Evolutionary conservation across 495 filamentous ascomycete species (phyloP).

Genomic region (Pseudomonodictys pantanalensis): DNA sequence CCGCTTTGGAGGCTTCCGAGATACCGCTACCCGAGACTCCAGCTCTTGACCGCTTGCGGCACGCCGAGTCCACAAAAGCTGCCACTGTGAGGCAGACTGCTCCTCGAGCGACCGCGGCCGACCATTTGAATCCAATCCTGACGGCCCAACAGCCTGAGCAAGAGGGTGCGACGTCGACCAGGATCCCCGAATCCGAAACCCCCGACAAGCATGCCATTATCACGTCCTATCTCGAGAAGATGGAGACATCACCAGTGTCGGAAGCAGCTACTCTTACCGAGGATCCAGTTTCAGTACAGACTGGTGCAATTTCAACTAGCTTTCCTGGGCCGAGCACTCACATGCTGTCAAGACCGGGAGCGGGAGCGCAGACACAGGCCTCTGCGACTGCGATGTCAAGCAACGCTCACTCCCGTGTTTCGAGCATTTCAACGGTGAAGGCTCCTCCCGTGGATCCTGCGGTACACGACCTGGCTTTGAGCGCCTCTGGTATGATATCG

Average conservation of each 20-base stretch:
- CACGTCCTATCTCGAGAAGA: not conserved
- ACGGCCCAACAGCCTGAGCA: not conserved
- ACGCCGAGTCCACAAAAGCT: no score
- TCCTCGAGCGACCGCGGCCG: not conserved
- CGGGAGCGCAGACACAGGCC: no score
- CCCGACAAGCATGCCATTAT: not conserved
- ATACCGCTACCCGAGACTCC: slow-evolving; percentile 16
- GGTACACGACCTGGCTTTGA: no score
- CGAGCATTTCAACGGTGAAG: no score
- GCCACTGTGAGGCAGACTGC: not conserved
- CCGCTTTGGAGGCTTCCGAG: slow-evolving; percentile 5
- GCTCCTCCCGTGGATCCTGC: no score
- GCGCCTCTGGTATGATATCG: slow-evolving; percentile 8
- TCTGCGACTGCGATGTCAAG: no score
- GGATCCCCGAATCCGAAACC: not conserved
- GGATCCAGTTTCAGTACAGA: no score
- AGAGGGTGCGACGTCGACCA: not conserved
- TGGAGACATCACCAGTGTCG: not conserved
- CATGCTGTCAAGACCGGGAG: no score
- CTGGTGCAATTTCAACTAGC: no score
- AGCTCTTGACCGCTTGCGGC: not conserved
- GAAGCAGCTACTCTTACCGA: not conserved
- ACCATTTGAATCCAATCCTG: not conserved
- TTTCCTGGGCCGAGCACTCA: slow-evolving; percentile 6
- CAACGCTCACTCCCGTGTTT: no score